Percentiles rank a stretch among this genome's conserved stretches.
Evolutionary conservation across 2,329 filamentous ascomycete species (phyloP).

Genomic region (Sporothrix globosa): DNA sequence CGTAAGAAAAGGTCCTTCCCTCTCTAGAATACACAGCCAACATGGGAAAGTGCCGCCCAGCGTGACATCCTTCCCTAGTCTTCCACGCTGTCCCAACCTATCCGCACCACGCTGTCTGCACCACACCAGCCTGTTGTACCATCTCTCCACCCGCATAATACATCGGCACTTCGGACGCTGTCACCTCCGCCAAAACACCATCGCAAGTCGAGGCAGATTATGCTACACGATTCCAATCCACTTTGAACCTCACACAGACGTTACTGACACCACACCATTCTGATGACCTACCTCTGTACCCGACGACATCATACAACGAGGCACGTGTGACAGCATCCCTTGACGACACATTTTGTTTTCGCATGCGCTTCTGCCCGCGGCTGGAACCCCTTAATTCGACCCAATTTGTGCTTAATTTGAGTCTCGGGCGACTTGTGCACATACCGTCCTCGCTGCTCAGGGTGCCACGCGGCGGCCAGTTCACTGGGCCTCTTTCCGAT

Average conservation of each 20-base stretch:
- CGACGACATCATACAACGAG: neutral
- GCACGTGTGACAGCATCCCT: neutral
- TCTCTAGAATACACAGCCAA: too few species aligned
- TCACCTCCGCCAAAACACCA: conserved; percentile 31
- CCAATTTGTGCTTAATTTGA: conserved; percentile 15
- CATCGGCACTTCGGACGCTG: conserved; percentile 35
- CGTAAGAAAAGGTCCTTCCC: neutral
- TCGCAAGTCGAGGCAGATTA: conserved; percentile 7
- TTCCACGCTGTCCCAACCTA: neutral
- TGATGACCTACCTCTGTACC: neutral
- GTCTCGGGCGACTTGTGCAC: neutral
- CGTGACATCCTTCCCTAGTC: neutral
- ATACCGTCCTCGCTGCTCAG: neutral
- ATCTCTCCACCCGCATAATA: conserved; percentile 10
- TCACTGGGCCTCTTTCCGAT: neutral
- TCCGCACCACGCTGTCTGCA: neutral
- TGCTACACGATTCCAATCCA: neutral
- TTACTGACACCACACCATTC: neutral
- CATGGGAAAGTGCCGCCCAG: neutral
- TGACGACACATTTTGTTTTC: neutral
- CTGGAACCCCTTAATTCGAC: neutral
- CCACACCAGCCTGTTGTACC: neutral
- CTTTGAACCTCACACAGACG: neutral
- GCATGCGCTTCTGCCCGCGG: neutral
- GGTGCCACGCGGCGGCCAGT: conserved; percentile 1